Conservation (phyloP, 1,284 basidiomycete species). For the Ganoderma leucocontextum region DNA sequence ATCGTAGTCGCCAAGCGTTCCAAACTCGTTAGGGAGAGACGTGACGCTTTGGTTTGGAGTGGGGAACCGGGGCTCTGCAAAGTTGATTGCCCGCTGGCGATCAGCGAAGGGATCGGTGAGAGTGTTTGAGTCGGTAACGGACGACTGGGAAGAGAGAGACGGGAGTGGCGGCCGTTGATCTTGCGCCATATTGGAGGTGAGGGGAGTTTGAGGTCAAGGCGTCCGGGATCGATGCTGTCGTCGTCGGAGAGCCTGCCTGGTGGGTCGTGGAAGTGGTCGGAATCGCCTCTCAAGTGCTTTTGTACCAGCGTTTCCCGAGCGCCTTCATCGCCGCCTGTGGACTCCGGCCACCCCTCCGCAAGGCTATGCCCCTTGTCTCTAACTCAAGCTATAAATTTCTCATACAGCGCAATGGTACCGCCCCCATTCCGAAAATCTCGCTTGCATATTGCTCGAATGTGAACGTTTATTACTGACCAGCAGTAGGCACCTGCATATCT, state of each 20-base stretch:
- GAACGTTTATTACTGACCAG: background rate
- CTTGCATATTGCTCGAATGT: background rate
- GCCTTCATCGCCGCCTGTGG: constrained; percentile 22
- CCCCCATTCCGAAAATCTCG: background rate
- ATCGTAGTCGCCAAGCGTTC: constrained; percentile 49
- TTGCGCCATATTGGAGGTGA: constrained; percentile 51
- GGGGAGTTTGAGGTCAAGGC: constrained; percentile 10
- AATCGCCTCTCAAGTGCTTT: constrained; percentile 17
- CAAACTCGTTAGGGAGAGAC: constrained; percentile 63
- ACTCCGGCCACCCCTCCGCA: constrained; percentile 30
- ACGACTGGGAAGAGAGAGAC: constrained; percentile 46
- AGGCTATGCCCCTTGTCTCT: constrained; percentile 3
- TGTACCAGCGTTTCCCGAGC: constrained; percentile 19
- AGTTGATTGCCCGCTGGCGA: constrained; percentile 64
- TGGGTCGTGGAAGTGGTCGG: constrained; percentile 24
- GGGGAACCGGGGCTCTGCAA: constrained; percentile 57
- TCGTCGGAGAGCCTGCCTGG: constrained; percentile 29
- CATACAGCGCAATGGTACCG: background rate
- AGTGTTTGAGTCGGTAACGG: constrained; percentile 30
- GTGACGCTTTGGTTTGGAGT: constrained; percentile 59
- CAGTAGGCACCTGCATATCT: too few species aligned
- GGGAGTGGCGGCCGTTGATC: constrained; percentile 55
- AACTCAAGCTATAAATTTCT: background rate
- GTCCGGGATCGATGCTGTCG: constrained; percentile 15
- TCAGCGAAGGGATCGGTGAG: constrained; percentile 76